phyloP scores from a whole-genome alignment of 2,329 filamentous ascomycete species.

The Exserohilum rostratum region DNA sequence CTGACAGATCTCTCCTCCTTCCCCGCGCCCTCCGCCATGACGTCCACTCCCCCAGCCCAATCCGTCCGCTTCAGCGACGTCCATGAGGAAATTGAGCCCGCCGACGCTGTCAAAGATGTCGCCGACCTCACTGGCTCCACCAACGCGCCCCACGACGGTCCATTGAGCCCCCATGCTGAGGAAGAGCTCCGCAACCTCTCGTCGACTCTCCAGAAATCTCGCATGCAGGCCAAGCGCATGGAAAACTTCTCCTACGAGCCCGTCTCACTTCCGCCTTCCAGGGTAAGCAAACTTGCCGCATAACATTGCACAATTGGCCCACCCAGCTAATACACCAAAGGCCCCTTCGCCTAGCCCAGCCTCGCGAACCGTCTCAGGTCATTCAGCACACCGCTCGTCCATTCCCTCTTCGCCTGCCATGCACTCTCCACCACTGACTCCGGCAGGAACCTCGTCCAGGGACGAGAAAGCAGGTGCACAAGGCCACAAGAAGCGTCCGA shows the following conservation, averaged over 20 bases:
- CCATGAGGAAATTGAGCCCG: conserved; percentile 49
- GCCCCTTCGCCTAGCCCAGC: conserved; percentile 56
- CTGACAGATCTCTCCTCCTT: conserved; percentile 10
- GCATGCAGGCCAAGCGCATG: conserved; percentile 81
- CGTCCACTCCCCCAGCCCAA: conserved; percentile 30
- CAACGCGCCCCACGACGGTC: conserved; percentile 28
- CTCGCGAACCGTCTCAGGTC: conserved; percentile 56
- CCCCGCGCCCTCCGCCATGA: conserved; percentile 30
- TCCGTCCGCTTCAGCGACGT: conserved; percentile 50
- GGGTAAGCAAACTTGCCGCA: conserved; percentile 63
- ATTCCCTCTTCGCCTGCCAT: conserved; percentile 72
- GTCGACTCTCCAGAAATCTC: conserved; percentile 72
- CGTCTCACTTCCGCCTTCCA: conserved; percentile 82
- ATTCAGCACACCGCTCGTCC: conserved; percentile 56
- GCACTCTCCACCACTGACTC: conserved; percentile 88
- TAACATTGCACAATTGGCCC: conserved; percentile 3
- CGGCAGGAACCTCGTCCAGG: conserved; percentile 72
- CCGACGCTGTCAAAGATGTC: conserved; percentile 39
- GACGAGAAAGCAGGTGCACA: conserved; percentile 53
- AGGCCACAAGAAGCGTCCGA: conserved; percentile 46
- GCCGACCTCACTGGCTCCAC: conserved; percentile 35
- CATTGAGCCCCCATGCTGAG: conserved; percentile 52
- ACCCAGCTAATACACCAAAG: conserved; percentile 42
- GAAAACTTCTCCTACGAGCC: conserved; percentile 89
- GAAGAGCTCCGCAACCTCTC: conserved; percentile 76